Evolutionary conservation across 768 basidiomycete species (phyloP), one percentile per base, ranked within the genome.

Genomic region (Hericium erinaceus): DNA sequence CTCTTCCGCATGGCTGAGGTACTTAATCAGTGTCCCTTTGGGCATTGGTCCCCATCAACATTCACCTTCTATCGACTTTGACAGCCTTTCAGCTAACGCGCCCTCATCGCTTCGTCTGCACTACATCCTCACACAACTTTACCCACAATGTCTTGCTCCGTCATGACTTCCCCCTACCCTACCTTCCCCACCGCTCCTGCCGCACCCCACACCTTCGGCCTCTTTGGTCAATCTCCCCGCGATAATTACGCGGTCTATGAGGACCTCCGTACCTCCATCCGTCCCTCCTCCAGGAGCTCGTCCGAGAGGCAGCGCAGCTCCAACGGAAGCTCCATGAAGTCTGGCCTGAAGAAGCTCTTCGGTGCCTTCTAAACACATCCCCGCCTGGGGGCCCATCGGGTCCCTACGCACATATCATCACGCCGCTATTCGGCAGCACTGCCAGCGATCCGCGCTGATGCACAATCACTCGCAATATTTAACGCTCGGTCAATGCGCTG

Each of bases 241-340:
- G 65, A 66, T 57, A 63, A 57, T 26, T 61, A 62, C 54, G 54
- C 55, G 15, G 44, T 63, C 39, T 59, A 58, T 53, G 65, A 64
- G 39, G 65, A 64, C 22, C 55, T 66, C 7, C 24, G 54, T 6
- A 15, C 37, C 22, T 50, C 54, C 39, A 37, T 62, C 33, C 37
- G 52, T 38, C 56, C 57, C 24, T 44, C 58, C 15, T 16, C 54
- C 24, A 37, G 38, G 18, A 48, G 18, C 39, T 15, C 46, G 12
- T 15, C 55, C n/a, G 22, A 46, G 48, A 50, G 51, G 56, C 61
- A 55, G 49, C 56, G 55, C 51, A 58, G 53, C n/a, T 58, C 38
- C 38, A 63, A 60, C 26, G 60, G 39, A 18, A 51, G 58, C n/a
- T 64, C 64, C n/a, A 48, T 57, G 48, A 63, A 58, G 57, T 55